A percentile compares a stretch with the other conserved stretches of the same genome.
Evolutionary conservation across 1,284 basidiomycete species (phyloP).

Genomic region (Gomphus bonarii): DNA sequence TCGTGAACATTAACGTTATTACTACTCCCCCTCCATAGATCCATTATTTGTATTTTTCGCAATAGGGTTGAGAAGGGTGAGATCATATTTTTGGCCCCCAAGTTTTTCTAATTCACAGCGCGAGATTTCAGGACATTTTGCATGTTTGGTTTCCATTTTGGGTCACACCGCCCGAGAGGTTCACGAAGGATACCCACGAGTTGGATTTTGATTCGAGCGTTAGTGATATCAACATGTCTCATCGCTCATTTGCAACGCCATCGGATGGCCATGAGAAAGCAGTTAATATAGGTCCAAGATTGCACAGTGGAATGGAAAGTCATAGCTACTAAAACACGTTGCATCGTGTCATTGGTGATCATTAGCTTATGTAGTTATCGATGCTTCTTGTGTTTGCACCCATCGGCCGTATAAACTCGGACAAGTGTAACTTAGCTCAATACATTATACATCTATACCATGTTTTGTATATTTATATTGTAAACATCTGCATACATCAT

Average conservation of each 20-base stretch:
- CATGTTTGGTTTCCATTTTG: neutral
- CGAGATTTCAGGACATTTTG: neutral
- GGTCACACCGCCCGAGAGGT: neutral
- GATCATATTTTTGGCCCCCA: neutral
- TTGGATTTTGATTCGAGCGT: neutral
- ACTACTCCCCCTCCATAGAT: neutral
- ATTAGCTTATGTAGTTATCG: no score
- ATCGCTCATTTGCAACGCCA: neutral
- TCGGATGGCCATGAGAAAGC: neutral
- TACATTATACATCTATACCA: no score
- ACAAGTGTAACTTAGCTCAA: no score
- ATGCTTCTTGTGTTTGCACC: no score
- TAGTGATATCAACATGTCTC: neutral
- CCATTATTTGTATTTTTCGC: neutral
- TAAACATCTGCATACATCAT: no score
- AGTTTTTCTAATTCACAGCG: neutral
- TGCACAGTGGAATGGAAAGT: no score
- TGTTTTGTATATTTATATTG: no score
- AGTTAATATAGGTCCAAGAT: no score
- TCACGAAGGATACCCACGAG: neutral
- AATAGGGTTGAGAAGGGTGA: neutral
- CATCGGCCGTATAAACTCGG: no score
- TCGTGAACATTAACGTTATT: neutral
- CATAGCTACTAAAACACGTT: no score
- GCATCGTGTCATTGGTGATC: no score